Percentiles rank a stretch among this genome's conserved stretches.
phyloP scores from a whole-genome alignment of 2,329 filamentous ascomycete genomes.

The Nothophaeocryptopus gaeumannii region DNA sequence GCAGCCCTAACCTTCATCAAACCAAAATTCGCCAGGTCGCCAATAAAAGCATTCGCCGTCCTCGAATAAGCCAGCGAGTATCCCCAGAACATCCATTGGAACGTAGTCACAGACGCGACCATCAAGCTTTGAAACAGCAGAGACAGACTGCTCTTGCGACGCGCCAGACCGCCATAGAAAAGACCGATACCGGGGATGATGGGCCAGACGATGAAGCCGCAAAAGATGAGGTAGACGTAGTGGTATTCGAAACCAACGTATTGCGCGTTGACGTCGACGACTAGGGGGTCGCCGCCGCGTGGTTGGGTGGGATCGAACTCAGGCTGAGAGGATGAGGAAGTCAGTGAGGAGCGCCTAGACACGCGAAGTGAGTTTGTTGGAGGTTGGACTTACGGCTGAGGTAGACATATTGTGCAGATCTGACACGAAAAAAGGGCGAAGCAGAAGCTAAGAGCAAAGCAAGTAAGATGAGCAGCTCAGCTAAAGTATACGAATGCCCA shows the following conservation, averaged over 20 bases:
- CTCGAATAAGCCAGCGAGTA: slow-evolving; percentile 62
- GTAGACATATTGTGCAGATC: too few relatives aligned
- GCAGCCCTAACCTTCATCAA: slow-evolving; percentile 60
- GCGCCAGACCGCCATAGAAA: slow-evolving; percentile 61
- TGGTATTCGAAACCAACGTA: slow-evolving; percentile 60
- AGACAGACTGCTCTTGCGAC: slow-evolving; percentile 60
- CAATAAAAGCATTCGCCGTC: slow-evolving; percentile 61
- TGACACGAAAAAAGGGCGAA: too few relatives aligned
- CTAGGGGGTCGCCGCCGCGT: slow-evolving; percentile 53
- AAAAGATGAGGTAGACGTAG: slow-evolving; percentile 59
- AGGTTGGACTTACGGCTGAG: too few relatives aligned
- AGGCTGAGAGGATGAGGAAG: slow-evolving; percentile 26
- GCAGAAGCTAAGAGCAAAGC: too few relatives aligned
- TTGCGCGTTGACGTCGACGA: slow-evolving; percentile 57
- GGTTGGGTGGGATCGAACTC: slow-evolving; percentile 44
- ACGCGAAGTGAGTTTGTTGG: too few relatives aligned
- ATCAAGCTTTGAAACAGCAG: slow-evolving; percentile 63
- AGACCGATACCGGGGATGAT: slow-evolving; percentile 67
- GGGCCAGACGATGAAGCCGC: slow-evolving; percentile 61
- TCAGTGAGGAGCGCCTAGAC: not conserved
- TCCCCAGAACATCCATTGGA: slow-evolving; percentile 64
- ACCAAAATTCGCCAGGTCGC: slow-evolving; percentile 60
- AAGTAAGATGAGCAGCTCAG: too few relatives aligned
- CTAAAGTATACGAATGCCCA: too few relatives aligned
- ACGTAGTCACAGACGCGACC: slow-evolving; percentile 55